Base-by-base conservation (phyloP, 257 asterid species). In the Knoxia roxburghii region DNA sequence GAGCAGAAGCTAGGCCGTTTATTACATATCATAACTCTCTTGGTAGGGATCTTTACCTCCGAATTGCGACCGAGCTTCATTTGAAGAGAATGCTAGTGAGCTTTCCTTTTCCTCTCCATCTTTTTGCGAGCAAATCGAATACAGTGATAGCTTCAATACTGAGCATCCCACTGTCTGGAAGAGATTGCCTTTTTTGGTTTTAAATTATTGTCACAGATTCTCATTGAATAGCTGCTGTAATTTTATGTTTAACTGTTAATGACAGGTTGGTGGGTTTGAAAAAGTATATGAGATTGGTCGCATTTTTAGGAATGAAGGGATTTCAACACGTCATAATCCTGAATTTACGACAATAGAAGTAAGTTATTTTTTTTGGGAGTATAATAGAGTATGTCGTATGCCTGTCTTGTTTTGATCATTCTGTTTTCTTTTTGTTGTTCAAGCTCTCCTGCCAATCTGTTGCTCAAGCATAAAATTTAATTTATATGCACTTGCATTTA, bases 1-100 rank as follows among this genome's bases (percentile, higher is more conserved):
- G 99, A 61, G 99, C 97, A 78, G 97, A 94, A 75, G 99, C 99
- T 76, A 94, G 99, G 84, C 99, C 99, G 53, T 94, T 94, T 73
- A 84, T 94, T 74, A 90, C 99, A 43, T 84, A 85, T 73, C 97
- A 93, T 72, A 94, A 94, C 83, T 90, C 97, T 77, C 99, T 93
- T 74, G 99, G 96, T 50, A 95, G 95, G 71, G 99, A 90, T 85
- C 95, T 94, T 71, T 94, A 88, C 86, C 80, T 94, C 60, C 85
- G 99, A 71, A 94, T 94, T 72, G 99, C 99, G 45, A 94, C 99
- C 64, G 99, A 94, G 85, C 97, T 94, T 66, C 97, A 94, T 75
- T 77, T 94, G 76, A 93, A 94, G 87, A 90, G 99, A 86, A 94
- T 94, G 99, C 85, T 94, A 80, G 99, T 94, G 70, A 87, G 85